A percentile compares a stretch with the other conserved stretches of the same genome.
Evolutionary conservation across 2,329 filamentous ascomycete genomes (phyloP).

Genomic region (Aspergillus phoenicis): DNA sequence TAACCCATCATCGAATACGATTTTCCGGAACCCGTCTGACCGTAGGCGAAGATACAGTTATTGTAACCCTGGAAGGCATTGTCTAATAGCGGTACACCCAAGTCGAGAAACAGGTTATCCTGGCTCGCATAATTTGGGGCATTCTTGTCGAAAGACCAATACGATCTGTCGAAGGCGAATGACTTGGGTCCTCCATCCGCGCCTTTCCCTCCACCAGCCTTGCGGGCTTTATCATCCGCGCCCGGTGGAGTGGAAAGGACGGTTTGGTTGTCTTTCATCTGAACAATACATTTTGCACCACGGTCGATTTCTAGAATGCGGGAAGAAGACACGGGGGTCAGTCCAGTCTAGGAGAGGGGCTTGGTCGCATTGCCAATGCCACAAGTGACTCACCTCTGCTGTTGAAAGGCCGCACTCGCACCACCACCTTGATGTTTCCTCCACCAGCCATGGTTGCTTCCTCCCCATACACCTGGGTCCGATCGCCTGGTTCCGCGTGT

Average conservation of each 20-base stretch:
- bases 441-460: slow-evolving; percentile 68
- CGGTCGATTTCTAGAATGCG: slow-evolving; percentile 74
- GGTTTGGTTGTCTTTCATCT: slow-evolving; percentile 94
- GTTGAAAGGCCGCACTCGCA: slow-evolving; percentile 94
- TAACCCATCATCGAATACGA: slow-evolving; percentile 99
- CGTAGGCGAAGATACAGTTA: slow-evolving; percentile 99
- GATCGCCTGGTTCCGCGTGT: slow-evolving; percentile 20
- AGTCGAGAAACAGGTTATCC: slow-evolving; percentile 81
- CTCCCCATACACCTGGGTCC: slow-evolving; percentile 40
- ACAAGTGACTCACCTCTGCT: slow-evolving; percentile 69
- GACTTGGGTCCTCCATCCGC: slow-evolving; percentile 71
- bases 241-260: slow-evolving; percentile 74
- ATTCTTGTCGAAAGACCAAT: slow-evolving; percentile 92
- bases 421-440: slow-evolving; percentile 99
- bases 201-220: slow-evolving; percentile 59
- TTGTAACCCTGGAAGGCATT: slow-evolving; percentile 99
- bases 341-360: slow-evolving; percentile 7
- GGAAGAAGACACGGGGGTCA: slow-evolving; percentile 1
- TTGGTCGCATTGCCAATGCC: slow-evolving; percentile 2
- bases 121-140: slow-evolving; percentile 86
- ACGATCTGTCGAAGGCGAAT: slow-evolving; percentile 95
- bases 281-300: slow-evolving; percentile 92
- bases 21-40: slow-evolving; percentile 97
- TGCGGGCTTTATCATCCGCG: slow-evolving; percentile 55
- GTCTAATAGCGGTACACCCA: slow-evolving; percentile 87